A percentile compares a stretch with the other conserved stretches of the same genome.
phyloP scores from a whole-genome alignment of 768 basidiomycete species.

The Fomitopsis serialis region DNA sequence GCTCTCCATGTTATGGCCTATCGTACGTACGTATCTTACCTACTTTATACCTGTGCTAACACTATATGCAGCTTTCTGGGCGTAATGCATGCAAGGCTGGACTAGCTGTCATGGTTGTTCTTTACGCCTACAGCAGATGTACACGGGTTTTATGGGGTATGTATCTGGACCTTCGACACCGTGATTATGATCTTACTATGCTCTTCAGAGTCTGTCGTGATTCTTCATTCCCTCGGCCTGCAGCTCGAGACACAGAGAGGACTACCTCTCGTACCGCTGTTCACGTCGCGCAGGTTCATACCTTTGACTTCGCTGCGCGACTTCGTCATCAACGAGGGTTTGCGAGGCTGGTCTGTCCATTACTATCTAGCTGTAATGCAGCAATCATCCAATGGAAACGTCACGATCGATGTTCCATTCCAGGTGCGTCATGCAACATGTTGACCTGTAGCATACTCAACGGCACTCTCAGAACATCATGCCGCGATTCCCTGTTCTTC shows the following conservation, averaged over 20 bases:
- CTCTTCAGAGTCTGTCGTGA: conserved; percentile 58
- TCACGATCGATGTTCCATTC: conserved; percentile 49
- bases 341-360: conserved; percentile 65
- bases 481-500: conserved; percentile 57
- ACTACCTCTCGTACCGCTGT: conserved; percentile 31
- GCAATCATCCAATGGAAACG: conserved; percentile 20
- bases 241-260: conserved; percentile 73
- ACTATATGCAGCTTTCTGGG: background rate
- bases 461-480: conserved; percentile 47
- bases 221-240: conserved; percentile 62
- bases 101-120: background rate
- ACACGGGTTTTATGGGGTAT: conserved; percentile 47
- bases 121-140: conserved; percentile 30
- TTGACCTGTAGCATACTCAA: background rate
- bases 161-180: background rate
- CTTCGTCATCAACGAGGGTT: conserved; percentile 69
- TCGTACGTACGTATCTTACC: conserved; percentile 4
- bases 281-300: conserved; percentile 49
- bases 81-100: background rate
- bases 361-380: conserved; percentile 58
- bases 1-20: conserved; percentile 10
- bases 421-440: conserved; percentile 38
- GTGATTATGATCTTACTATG: background rate
- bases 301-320: conserved; percentile 50
- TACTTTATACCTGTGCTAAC: background rate